Evolutionary conservation across 1,284 basidiomycete species (phyloP).

Genomic region (Boletus hoseneyae): DNA sequence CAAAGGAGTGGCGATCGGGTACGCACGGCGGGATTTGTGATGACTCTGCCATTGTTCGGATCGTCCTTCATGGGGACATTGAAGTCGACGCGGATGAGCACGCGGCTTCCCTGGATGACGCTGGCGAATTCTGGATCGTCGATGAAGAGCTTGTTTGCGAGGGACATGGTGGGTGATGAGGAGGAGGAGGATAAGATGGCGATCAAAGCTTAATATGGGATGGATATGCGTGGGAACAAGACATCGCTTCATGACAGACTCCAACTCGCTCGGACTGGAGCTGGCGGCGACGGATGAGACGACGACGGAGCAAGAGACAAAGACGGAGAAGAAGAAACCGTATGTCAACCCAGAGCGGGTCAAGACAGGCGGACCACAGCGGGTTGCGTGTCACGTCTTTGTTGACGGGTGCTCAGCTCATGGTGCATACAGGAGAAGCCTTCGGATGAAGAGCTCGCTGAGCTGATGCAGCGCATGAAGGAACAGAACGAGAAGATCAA

Average conservation of each 20-base stretch:
- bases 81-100: slow-evolving; percentile 97
- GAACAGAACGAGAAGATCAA: slow-evolving; percentile 82
- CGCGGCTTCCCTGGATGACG: slow-evolving; percentile 85
- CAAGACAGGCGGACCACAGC: slow-evolving; percentile 71
- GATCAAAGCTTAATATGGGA: slow-evolving; percentile 7
- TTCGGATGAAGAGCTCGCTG: slow-evolving; percentile 65
- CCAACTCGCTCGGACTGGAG: slow-evolving; percentile 66
- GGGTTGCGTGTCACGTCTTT: slow-evolving; percentile 40
- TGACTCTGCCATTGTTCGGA: slow-evolving; percentile 64
- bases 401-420: slow-evolving; percentile 7
- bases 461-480: slow-evolving; percentile 70
- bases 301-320: slow-evolving; percentile 20
- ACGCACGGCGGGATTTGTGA: slow-evolving; percentile 94
- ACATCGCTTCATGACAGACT: slow-evolving; percentile 28
- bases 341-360: slow-evolving; percentile 77
- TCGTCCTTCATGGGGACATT: slow-evolving; percentile 80
- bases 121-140: slow-evolving; percentile 61
- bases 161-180: slow-evolving; percentile 66
- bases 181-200: neutral
- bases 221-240: slow-evolving; percentile 22
- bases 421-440: slow-evolving; percentile 58
- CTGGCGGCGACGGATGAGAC: slow-evolving; percentile 32
- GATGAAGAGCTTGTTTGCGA: slow-evolving; percentile 92
- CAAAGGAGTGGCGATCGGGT: slow-evolving; percentile 8
- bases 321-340: slow-evolving; percentile 48